Conservation (phyloP, 257 asterid species). For the Plantago elongata region DNA sequence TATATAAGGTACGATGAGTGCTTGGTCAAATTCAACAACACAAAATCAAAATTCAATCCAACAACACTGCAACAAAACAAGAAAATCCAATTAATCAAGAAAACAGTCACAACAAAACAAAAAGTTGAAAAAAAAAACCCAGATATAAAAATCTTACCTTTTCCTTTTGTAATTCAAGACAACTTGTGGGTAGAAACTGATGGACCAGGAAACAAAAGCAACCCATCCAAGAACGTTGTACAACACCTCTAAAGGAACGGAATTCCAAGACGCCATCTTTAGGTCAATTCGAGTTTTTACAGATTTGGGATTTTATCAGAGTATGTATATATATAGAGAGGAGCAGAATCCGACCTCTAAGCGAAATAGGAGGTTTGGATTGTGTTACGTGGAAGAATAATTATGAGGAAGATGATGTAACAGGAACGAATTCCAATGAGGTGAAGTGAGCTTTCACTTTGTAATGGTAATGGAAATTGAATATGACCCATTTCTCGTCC, state of each 20-base stretch:
- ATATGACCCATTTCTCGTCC: constrained; percentile 27
- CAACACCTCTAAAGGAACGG: constrained; percentile 48
- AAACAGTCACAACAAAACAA: neutral
- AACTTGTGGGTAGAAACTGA: constrained; percentile 91
- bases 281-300: neutral
- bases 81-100: neutral
- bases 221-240: constrained; percentile 78
- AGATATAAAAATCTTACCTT: constrained; percentile 39
- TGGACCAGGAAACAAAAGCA: constrained; percentile 80
- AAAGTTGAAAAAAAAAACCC: neutral
- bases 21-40: constrained; percentile 75
- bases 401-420: neutral
- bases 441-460: neutral
- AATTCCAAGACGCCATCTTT: constrained; percentile 75
- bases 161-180: constrained; percentile 67
- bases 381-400: neutral
- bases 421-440: constrained; percentile 19
- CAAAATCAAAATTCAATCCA: constrained; percentile 90
- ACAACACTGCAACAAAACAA: constrained; percentile 56
- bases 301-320: neutral
- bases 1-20: constrained; percentile 84
- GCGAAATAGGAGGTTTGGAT: neutral
- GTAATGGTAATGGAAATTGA: neutral
- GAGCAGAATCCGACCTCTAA: neutral
- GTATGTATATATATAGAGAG: neutral